phyloP scores from a whole-genome alignment of 768 basidiomycete species.

The Mycena chlorophos region DNA sequence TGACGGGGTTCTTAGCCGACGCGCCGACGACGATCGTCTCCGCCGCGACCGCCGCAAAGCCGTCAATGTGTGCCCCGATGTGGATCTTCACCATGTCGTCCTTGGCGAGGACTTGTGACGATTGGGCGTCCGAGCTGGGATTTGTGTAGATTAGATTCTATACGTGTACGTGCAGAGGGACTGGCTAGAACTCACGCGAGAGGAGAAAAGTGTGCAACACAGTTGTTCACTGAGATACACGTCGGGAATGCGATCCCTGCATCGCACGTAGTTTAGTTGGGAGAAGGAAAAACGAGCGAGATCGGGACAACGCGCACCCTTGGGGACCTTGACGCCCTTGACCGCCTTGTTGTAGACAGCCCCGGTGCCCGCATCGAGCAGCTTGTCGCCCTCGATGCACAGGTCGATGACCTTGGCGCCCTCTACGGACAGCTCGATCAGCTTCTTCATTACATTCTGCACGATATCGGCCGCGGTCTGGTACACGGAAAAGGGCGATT shows the following conservation, averaged over 20 bases:
- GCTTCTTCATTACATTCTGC: constrained; percentile 78
- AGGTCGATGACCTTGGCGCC: constrained; percentile 89
- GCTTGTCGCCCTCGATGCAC: constrained; percentile 90
- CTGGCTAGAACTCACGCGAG: constrained; percentile 66
- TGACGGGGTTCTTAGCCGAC: constrained; percentile 68
- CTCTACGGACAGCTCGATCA: constrained; percentile 73
- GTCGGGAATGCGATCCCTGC: constrained; percentile 94
- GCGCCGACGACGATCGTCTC: constrained; percentile 93
- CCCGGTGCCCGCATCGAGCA: constrained; percentile 82
- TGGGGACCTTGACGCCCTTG: constrained; percentile 84
- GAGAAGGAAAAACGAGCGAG: constrained; percentile 6
- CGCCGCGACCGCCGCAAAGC: constrained; percentile 89
- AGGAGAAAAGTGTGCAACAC: constrained; percentile 96
- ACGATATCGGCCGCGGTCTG: constrained; percentile 93
- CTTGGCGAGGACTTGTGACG: constrained; percentile 68
- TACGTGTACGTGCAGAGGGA: constrained; percentile 13
- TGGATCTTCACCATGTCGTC: constrained; percentile 95
- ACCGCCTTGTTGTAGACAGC: constrained; percentile 88
- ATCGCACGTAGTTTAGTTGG: not conserved
- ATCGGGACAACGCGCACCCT: constrained; percentile 56
- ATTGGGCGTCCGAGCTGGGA: constrained; percentile 70
- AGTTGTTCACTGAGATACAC: constrained; percentile 90
- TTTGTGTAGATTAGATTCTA: constrained; percentile 13
- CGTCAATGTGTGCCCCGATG: constrained; percentile 96
- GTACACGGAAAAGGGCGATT: constrained; percentile 8